Percentiles rank a stretch among this genome's conserved stretches.
Evolutionary conservation across 2,329 filamentous ascomycete genomes (phyloP).

Genomic region (Alternaria gansuensis): DNA sequence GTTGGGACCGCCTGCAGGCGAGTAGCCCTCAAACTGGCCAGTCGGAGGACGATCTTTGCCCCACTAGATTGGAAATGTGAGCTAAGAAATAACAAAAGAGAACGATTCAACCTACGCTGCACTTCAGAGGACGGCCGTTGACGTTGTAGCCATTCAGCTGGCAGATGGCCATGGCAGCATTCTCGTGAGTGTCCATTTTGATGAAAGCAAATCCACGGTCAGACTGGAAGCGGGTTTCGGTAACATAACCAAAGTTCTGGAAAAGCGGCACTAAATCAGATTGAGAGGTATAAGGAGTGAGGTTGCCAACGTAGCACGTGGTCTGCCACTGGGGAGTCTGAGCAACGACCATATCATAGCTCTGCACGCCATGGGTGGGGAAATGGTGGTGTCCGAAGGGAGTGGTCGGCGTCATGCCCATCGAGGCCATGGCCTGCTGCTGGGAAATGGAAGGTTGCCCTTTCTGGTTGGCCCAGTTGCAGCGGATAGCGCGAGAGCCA

Average conservation of each 20-base stretch:
- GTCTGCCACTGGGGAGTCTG: slow-evolving; percentile 99
- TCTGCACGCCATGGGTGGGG: slow-evolving; percentile 94
- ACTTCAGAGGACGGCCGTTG: slow-evolving; percentile 95
- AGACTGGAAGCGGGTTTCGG: slow-evolving; percentile 96
- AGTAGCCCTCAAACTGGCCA: slow-evolving; percentile 81
- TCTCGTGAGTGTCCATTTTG: slow-evolving; percentile 99
- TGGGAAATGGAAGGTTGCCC: slow-evolving; percentile 99
- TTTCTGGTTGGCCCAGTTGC: slow-evolving; percentile 99
- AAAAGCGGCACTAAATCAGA: slow-evolving; percentile 97
- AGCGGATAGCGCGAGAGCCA: slow-evolving; percentile 95
- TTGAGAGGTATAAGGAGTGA: slow-evolving; percentile 97
- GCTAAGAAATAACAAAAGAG: slow-evolving; percentile 34
- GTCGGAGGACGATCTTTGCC: slow-evolving; percentile 97
- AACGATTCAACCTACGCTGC: slow-evolving; percentile 78
- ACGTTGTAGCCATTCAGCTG: slow-evolving; percentile 98
- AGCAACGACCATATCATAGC: slow-evolving; percentile 94
- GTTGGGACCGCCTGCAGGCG: slow-evolving; percentile 76
- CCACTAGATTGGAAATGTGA: slow-evolving; percentile 71
- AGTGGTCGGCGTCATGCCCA: slow-evolving; percentile 98
- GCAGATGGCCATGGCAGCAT: slow-evolving; percentile 97
- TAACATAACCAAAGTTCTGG: slow-evolving; percentile 97
- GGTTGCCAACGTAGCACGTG: slow-evolving; percentile 95
- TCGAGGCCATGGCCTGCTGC: slow-evolving; percentile 94
- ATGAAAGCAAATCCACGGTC: slow-evolving; percentile 98
- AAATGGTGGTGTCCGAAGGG: slow-evolving; percentile 98